Conservation (phyloP, 208 protist genomes). For the Naegleria fowleri region DNA sequence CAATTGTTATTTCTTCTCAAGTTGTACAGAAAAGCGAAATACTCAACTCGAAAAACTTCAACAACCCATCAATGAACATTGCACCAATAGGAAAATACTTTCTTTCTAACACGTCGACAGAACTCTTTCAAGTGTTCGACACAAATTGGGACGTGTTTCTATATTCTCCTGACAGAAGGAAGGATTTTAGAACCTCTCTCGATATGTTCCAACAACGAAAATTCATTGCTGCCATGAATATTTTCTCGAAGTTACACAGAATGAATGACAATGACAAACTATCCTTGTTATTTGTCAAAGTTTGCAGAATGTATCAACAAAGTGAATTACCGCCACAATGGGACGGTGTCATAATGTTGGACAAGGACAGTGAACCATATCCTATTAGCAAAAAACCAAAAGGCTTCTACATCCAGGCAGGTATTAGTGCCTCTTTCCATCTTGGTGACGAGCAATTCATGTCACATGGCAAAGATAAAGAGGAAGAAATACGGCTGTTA, state of each 20-base stretch:
- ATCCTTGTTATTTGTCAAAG: neutral
- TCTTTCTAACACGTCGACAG: neutral
- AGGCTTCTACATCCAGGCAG: neutral
- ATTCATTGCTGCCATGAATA: constrained; percentile 8
- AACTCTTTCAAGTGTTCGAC: neutral
- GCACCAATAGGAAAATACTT: neutral
- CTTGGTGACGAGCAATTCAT: constrained; percentile 11
- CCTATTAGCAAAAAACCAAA: neutral
- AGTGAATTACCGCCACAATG: neutral
- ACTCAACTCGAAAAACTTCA: neutral
- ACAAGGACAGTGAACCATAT: neutral
- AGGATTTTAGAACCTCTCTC: neutral
- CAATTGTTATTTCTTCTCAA: neutral
- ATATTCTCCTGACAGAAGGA: constrained; percentile 4
- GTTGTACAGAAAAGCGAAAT: neutral
- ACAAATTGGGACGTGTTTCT: neutral
- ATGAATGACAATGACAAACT: neutral
- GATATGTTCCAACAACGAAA: constrained; percentile 24
- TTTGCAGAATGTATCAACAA: constrained; percentile 25
- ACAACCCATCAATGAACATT: neutral
- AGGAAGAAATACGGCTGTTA: constrained; percentile 15
- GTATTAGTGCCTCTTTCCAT: constrained; percentile 3
- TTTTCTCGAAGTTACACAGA: constrained; percentile 8
- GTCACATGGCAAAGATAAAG: constrained; percentile 11
- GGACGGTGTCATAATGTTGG: constrained; percentile 5